Base-by-base conservation (phyloP, 148 eudicot genomes). In the Vaccinium darrowii region DNA sequence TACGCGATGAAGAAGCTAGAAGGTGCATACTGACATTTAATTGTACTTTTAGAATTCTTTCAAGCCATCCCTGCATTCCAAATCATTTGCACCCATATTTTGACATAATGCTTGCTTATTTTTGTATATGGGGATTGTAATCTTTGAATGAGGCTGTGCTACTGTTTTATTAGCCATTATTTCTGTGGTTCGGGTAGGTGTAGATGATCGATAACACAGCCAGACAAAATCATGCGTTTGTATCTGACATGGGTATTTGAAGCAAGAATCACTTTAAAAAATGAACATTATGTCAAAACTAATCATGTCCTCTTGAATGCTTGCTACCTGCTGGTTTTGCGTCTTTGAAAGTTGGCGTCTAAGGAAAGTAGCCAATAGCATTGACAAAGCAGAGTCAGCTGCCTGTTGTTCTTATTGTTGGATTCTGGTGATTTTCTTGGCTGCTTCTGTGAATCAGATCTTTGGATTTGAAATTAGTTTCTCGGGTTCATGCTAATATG, bases 1-100 rank as follows among this genome's bases (percentile, higher is more conserved):
- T 93, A 88, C 93, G 98, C 86, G 94, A 92, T 85, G 98, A 94
- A 91, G 98, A 95, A 85, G 92, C 93, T 83, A 91, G 96, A 89
- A 93, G 98, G 98, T 94, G 82, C 90, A 86, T 85, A 52, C 51
- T 50, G 50, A 82, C 43, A 23, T 78, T 43, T 72, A 50, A 81
- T 33, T 25, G 53, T 79, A 14, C 80, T 80, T 43, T 12, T 81
- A 58, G 14, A 54, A 74, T 57, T 25, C 25, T 39, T 82, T 15
- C 36, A 18, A 21, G 21, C 58, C 79, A 85, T 81, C 39, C 77
- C 52, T 85, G 76, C 9, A 36, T 71, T 81, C 71, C 27, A 82
- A 82, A 69, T 23, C 60, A 69, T 18, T 67, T 81, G 72, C 74
- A 15, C 77, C 57, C 36, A 3, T 56, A 53, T 16, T 49, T 69